Base-by-base conservation (phyloP, 23 red algal species). In the Agarophyton chilense region DNA sequence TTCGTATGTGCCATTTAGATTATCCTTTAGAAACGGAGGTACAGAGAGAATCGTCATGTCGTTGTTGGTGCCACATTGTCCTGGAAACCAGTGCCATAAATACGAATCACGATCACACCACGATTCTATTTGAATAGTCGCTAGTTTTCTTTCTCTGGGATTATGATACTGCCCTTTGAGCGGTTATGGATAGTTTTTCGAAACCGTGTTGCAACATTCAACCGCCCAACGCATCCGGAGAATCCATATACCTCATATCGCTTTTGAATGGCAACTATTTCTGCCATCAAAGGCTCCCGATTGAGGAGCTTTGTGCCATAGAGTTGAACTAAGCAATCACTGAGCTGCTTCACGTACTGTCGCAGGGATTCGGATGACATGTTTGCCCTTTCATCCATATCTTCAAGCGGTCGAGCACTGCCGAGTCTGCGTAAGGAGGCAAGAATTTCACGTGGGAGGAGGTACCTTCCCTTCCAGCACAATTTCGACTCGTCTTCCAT, bases 91-190 rank as follows among this genome's bases (percentile, higher is more conserved):
- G 34, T 88, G 64, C 66, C 67, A 57, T 5, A 62, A 36, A 28
- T 91, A 70, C 13, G 81, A 61, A 91, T 80, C 77, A 25, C 87
- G 22, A 57, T 91, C 53, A 79, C 0, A 80, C 73, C 24, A 81
- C 11, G 72, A 57, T 36, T 81, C 74, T 1, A 67, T 57, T 80
- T 49, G 34, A 21, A 81, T 72, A 8, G 77, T 73, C 36, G 73
- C 84, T 31, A 89, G 41, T 43, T 61, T 89, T 14, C 43, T 65
- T 21, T 89, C 73, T 56, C 78, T 78, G 21, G 25, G 2, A 31
- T 77, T 41, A 29, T 89, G 55, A 32, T 62, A 78, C n/a, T 78
- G 82, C 35, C 35, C 29, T 41, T 78, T 78, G 9, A 89, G 25
- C 10, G 84, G 9, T 9, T 52, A 50, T 19, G 70, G 45, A 53